phyloP scores from a whole-genome alignment of 345 rosid genomes.

The Populus ilicifolia region DNA sequence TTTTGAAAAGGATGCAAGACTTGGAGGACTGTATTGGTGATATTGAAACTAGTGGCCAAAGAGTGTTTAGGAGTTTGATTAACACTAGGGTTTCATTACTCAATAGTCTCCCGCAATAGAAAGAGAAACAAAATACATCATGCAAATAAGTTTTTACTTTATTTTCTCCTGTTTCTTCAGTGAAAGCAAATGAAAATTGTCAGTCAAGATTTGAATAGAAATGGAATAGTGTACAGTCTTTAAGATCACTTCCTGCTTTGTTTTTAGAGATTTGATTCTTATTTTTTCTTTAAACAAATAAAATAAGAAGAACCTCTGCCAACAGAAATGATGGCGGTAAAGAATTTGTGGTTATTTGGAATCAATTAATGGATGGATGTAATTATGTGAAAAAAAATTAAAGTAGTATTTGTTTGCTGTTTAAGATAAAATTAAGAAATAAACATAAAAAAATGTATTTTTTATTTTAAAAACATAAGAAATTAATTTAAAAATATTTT shows the following conservation, averaged over 20 bases:
- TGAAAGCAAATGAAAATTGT: constrained; percentile 5
- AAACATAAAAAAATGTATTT: too few species aligned
- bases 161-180: neutral
- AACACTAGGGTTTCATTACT: constrained; percentile 55
- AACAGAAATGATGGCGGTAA: neutral
- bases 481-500: too few species aligned
- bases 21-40: constrained; percentile 37
- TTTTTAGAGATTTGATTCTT: too few species aligned
- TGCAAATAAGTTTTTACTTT: neutral
- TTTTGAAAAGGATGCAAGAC: constrained; percentile 38
- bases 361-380: neutral
- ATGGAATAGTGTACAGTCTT: constrained; percentile 2
- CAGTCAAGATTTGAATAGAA: neutral
- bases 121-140: neutral
- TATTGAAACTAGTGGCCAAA: constrained; percentile 37
- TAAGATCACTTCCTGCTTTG: neutral
- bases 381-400: neutral
- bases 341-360: neutral
- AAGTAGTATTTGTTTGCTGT: neutral
- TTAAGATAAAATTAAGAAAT: too few species aligned
- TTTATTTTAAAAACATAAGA: too few species aligned
- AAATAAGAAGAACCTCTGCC: neutral
- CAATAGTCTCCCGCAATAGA: constrained; percentile 41
- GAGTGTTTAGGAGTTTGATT: constrained; percentile 52
- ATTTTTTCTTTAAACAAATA: too few species aligned